Conservation (phyloP, 352 stramenopile genomes). For the Globisporangium carolinianum region DNA sequence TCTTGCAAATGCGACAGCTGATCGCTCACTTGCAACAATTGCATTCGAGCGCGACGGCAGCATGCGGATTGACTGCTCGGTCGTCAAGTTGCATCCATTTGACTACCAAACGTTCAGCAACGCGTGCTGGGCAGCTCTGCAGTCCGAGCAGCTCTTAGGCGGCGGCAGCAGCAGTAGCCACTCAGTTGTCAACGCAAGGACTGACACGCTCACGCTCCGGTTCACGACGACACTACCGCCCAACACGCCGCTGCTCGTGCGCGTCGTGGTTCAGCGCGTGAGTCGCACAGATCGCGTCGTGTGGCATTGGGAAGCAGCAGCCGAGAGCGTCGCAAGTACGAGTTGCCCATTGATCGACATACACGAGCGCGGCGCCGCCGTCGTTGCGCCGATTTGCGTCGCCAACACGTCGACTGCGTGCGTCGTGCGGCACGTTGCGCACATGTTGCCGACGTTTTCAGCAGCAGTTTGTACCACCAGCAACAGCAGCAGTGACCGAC, state of each 20-base stretch:
- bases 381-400: neutral
- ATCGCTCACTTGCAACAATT: neutral
- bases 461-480: neutral
- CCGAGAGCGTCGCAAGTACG: neutral
- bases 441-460: neutral
- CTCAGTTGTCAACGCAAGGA: neutral
- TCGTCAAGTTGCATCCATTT: conserved; percentile 8
- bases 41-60: too few species aligned
- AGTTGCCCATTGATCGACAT: neutral
- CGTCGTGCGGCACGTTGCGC: conserved; percentile 5
- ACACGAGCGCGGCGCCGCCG: neutral
- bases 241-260: neutral
- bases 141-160: neutral
- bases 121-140: neutral
- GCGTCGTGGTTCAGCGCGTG: neutral
- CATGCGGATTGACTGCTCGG: conserved; percentile 1
- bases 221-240: neutral
- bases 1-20: neutral
- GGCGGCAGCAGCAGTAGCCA: neutral
- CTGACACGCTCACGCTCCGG: neutral
- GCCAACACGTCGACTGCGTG: conserved; percentile 1
- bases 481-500: neutral
- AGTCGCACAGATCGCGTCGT: conserved; percentile 2
- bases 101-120: conserved; percentile 1
- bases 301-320: neutral